Evolutionary conservation across 2,329 filamentous ascomycete genomes (phyloP), one percentile per base, ranked within the genome.

Genomic region (Ophiocordyceps polyrhachis-furcata): DNA sequence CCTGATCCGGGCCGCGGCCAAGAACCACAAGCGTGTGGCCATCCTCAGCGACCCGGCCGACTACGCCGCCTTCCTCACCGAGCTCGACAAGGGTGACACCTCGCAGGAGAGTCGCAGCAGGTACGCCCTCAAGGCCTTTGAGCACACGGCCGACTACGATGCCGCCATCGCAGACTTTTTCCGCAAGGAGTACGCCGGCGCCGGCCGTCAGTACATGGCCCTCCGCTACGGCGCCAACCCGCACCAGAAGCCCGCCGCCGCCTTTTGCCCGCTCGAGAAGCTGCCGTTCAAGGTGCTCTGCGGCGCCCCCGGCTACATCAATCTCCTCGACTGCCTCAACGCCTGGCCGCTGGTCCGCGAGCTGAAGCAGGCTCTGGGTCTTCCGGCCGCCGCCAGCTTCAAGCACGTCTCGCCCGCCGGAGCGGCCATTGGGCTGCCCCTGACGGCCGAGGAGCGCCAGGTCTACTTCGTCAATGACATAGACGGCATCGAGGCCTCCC

Each of bases 391-490:
- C 28, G 89, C 91, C 50, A 94, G 86, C 62, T 98, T 98, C 79
- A 98, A 95, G 77, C 91, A 98, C 62, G 91, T 96, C 50, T 98
- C 91, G 11, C 91, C 91, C 19, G 91, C 91, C 40, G 91, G 91
- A 58, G 91, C 89, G 47, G 89, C 91, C 52, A 91, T 98, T 56
- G 91, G 88, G 52, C 79, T 91, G 7, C 85, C 87, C 20, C 74
- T 98, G 51, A 85, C 70, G 51, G 77, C 83, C 38, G 83, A 84
- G 44, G 91, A 98, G 74, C 81, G 84, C 65, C 93, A 93, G 68
- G 91, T 95, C 45, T 98, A 94, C 72, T 95, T 98, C 72, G 91
- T 98, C 47, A 85, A 93, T 58, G 91, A 95, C 59, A 93, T 98
- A 55, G 75, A 79, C 48, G 88, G 86, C 45, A 79, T 98, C 50